A percentile compares a stretch with the other conserved stretches of the same genome.
Conservation (phyloP, 495 filamentous ascomycete species). For the Neurospora sublineolata region DNA sequence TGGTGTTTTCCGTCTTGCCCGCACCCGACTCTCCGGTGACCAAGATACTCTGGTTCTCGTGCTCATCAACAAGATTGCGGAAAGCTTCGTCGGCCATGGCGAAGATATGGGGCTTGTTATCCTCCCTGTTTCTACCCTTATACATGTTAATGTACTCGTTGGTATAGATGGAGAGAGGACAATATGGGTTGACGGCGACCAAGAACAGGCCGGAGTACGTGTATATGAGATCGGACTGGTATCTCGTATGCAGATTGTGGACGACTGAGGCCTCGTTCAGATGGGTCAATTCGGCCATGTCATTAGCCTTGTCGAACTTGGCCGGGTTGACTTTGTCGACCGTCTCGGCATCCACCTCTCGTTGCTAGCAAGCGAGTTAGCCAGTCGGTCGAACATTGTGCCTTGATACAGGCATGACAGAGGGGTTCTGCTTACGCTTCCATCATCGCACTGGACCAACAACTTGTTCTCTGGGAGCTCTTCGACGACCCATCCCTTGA, state of each 20-base stretch:
- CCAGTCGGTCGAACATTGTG: not conserved
- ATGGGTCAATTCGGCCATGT: slow-evolving; percentile 98
- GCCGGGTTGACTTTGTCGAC: slow-evolving; percentile 98
- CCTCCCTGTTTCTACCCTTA: slow-evolving; percentile 76
- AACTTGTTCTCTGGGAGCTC: slow-evolving; percentile 56
- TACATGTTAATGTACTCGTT: slow-evolving; percentile 97
- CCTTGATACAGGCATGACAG: not conserved
- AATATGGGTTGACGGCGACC: slow-evolving; percentile 96
- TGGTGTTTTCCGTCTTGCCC: slow-evolving; percentile 98
- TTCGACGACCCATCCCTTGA: slow-evolving; percentile 83
- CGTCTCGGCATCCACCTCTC: slow-evolving; percentile 67
- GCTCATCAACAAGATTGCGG: slow-evolving; percentile 87
- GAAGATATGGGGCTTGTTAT: slow-evolving; percentile 95
- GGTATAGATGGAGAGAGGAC: slow-evolving; percentile 85
- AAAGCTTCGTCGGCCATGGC: slow-evolving; percentile 98
- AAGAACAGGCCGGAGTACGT: slow-evolving; percentile 97
- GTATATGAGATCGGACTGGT: slow-evolving; percentile 94
- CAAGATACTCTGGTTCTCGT: slow-evolving; percentile 92
- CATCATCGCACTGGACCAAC: slow-evolving; percentile 88
- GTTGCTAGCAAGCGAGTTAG: slow-evolving; percentile 50
- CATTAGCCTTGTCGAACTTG: slow-evolving; percentile 97
- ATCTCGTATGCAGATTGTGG: slow-evolving; percentile 87
- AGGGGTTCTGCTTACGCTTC: slow-evolving; percentile 50
- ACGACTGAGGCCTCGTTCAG: slow-evolving; percentile 97
- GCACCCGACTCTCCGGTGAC: slow-evolving; percentile 98